Conservation (phyloP, 495 filamentous ascomycete species). For the Umbilicaria muhlenbergii region DNA sequence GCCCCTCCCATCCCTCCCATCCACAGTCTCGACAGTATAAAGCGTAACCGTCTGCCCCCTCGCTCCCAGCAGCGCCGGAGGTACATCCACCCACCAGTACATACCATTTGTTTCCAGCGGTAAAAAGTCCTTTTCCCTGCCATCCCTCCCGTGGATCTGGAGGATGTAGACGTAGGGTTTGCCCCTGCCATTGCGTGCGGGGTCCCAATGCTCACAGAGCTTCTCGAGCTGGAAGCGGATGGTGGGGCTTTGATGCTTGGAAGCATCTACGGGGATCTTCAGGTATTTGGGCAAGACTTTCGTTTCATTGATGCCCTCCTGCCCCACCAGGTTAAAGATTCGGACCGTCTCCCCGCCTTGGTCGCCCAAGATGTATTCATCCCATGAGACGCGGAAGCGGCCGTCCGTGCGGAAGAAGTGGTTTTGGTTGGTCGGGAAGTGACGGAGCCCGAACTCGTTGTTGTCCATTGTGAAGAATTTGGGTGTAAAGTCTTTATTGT, state of each 20-base stretch:
- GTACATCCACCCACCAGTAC: slow-evolving; percentile 63
- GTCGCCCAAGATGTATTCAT: slow-evolving; percentile 55
- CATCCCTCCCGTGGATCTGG: slow-evolving; percentile 47
- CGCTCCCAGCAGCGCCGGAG: slow-evolving; percentile 44
- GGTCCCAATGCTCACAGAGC: slow-evolving; percentile 65
- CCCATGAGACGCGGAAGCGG: slow-evolving; percentile 41
- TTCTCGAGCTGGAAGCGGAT: slow-evolving; percentile 64
- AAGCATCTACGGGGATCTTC: slow-evolving; percentile 36
- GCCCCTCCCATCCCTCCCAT: slow-evolving; percentile 50
- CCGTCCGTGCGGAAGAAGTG: slow-evolving; percentile 57
- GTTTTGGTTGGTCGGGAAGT: slow-evolving; percentile 55
- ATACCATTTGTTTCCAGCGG: slow-evolving; percentile 50
- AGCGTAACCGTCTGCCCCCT: slow-evolving; percentile 50
- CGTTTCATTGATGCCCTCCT: slow-evolving; percentile 46
- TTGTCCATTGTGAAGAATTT: slow-evolving; percentile 65
- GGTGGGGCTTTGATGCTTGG: slow-evolving; percentile 24
- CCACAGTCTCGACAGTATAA: slow-evolving; percentile 45
- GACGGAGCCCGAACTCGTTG: slow-evolving; percentile 60
- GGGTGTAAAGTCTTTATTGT: slow-evolving; percentile 52
- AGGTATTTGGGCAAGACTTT: slow-evolving; percentile 44
- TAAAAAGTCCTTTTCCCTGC: slow-evolving; percentile 47
- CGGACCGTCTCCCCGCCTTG: slow-evolving; percentile 27
- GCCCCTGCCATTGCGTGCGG: slow-evolving; percentile 43
- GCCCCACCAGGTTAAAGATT: slow-evolving; percentile 33
- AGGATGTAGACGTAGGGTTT: slow-evolving; percentile 51